A percentile compares a stretch with the other conserved stretches of the same genome.
These are phyloP conservation scores for Sugiyamaella sp. DNA, from an alignment of 1,139 yeast genomes.

Conservation along the genomic window DNA sequence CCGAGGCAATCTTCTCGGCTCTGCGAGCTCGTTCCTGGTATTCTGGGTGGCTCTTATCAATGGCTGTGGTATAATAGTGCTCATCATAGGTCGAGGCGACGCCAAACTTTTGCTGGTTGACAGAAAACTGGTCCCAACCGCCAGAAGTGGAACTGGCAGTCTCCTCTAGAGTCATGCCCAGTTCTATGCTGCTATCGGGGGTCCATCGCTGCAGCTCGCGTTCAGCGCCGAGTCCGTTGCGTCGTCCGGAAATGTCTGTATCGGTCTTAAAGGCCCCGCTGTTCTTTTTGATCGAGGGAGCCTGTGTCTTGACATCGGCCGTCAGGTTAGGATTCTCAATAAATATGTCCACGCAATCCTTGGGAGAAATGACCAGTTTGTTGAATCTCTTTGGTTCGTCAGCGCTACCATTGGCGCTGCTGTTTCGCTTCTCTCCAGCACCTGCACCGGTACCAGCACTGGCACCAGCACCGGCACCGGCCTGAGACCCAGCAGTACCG, in stretches of 20 bases:
- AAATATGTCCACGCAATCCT: conserved; percentile 67
- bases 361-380: conserved; percentile 55
- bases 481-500: conserved; percentile 28
- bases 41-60: conserved; percentile 75
- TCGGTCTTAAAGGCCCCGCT: conserved; percentile 68
- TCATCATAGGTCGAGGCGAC: conserved; percentile 88
- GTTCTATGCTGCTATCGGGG: conserved; percentile 57
- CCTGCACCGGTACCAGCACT: conserved; percentile 9
- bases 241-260: conserved; percentile 66
- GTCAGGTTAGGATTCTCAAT: conserved; percentile 50
- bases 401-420: conserved; percentile 31
- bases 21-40: conserved; percentile 63
- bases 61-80: conserved; percentile 82
- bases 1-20: conserved; percentile 81
- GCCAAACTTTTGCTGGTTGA: conserved; percentile 85
- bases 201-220: conserved; percentile 86
- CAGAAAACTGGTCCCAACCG: conserved; percentile 93
- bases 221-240: conserved; percentile 47
- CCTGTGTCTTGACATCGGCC: conserved; percentile 26
- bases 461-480: neutral
- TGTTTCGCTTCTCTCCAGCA: conserved; percentile 14
- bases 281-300: conserved; percentile 21
- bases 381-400: conserved; percentile 48
- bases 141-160: conserved; percentile 33
- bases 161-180: conserved; percentile 43